Conservation (phyloP, 2,329 filamentous ascomycete species). For the Gyromitra esculenta region DNA sequence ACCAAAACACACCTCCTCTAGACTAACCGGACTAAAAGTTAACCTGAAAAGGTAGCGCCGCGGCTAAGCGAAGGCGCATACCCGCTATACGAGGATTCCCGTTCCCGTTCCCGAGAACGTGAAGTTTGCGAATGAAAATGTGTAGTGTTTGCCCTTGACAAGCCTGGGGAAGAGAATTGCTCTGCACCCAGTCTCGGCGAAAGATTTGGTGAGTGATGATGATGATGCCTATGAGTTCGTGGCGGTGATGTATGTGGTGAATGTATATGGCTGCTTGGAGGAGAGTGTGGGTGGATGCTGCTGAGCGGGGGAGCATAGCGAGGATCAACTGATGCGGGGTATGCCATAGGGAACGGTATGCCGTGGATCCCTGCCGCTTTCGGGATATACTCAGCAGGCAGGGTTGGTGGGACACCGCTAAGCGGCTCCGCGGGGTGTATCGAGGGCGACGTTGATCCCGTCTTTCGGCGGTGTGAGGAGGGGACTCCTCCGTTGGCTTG, state of each 20-base stretch:
- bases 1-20: constrained; percentile 35
- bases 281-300: constrained; percentile 46
- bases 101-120: constrained; percentile 40
- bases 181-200: constrained; percentile 38
- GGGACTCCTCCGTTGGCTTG: constrained; percentile 38
- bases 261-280: constrained; percentile 43
- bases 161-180: constrained; percentile 30
- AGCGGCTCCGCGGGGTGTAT: constrained; percentile 40
- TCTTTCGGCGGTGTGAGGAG: constrained; percentile 35
- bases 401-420: constrained; percentile 14
- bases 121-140: constrained; percentile 33
- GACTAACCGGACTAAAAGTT: constrained; percentile 14
- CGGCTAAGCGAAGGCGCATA: constrained; percentile 40
- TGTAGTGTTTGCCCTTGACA: constrained; percentile 45
- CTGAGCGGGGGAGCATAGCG: constrained; percentile 40
- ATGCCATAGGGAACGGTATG: constrained; percentile 34
- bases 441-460: constrained; percentile 44
- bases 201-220: constrained; percentile 45
- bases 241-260: constrained; percentile 46
- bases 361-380: constrained; percentile 34
- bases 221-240: constrained; percentile 38
- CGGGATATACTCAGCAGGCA: constrained; percentile 40
- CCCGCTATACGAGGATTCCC: constrained; percentile 26
- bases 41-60: constrained; percentile 39
- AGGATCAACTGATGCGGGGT: constrained; percentile 32